Evolutionary conservation across 1,139 yeast species (phyloP).

Genomic region (Blastobotrys persicus): DNA sequence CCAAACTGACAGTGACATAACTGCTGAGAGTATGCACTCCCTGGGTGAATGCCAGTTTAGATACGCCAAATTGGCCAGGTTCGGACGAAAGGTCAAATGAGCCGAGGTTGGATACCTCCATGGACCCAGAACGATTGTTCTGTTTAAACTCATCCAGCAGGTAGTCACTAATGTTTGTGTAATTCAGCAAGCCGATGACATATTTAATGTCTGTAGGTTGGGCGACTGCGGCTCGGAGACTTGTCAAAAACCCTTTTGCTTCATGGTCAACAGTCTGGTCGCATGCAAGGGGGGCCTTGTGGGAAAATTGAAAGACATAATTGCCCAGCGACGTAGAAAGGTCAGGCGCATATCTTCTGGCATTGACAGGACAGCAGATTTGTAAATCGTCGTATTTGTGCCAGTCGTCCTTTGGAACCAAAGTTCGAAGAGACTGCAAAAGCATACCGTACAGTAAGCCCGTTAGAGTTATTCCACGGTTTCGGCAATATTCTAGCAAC

Average conservation of each 20-base stretch:
- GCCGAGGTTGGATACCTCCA: slow-evolving; percentile 28
- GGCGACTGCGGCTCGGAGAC: slow-evolving; percentile 11
- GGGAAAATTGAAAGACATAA: slow-evolving; percentile 19
- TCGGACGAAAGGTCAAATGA: slow-evolving; percentile 11
- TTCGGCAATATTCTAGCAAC: slow-evolving; percentile 15
- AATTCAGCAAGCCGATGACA: slow-evolving; percentile 19
- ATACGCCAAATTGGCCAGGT: slow-evolving; percentile 9
- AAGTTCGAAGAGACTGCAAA: slow-evolving; percentile 11
- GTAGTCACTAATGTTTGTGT: slow-evolving; percentile 17
- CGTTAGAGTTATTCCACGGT: slow-evolving; percentile 11
- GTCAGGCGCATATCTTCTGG: slow-evolving; percentile 19
- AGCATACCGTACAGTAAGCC: slow-evolving; percentile 13
- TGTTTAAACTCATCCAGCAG: slow-evolving; percentile 8
- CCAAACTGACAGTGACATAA: slow-evolving; percentile 14
- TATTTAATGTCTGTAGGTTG: slow-evolving; percentile 15
- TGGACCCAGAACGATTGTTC: slow-evolving; percentile 17
- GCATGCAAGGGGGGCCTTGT: slow-evolving; percentile 9
- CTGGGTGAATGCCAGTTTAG: slow-evolving; percentile 18
- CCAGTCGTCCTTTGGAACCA: slow-evolving; percentile 10
- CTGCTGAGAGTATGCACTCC: slow-evolving; percentile 16
- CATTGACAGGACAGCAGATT: slow-evolving; percentile 23
- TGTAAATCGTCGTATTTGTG: slow-evolving; percentile 12
- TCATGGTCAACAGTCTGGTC: slow-evolving; percentile 9
- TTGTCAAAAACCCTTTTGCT: slow-evolving; percentile 13
- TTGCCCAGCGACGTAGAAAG: slow-evolving; percentile 18